Evolutionary conservation across 2,329 filamentous ascomycete species (phyloP).

Genomic region (Colletotrichum viniferum): DNA sequence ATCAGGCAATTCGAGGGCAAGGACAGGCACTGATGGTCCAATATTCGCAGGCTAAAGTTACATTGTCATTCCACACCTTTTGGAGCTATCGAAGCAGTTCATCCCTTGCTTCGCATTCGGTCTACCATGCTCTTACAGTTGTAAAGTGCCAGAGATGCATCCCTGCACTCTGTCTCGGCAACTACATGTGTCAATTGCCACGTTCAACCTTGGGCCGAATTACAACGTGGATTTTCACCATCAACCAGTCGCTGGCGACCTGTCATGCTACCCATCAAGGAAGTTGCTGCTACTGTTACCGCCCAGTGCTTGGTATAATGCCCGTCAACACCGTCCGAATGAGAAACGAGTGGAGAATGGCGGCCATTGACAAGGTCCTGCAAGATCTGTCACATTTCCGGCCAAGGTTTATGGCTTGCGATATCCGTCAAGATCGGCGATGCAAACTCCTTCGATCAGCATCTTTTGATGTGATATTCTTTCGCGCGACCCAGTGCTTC

Average conservation of each 20-base stretch:
- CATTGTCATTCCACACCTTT: not conserved
- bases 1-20: not conserved
- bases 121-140: not conserved
- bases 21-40: not conserved
- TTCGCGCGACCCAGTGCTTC: not conserved
- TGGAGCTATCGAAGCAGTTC: not conserved
- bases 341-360: not conserved
- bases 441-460: not conserved
- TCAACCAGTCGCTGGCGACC: not conserved
- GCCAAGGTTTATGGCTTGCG: not conserved
- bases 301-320: not conserved
- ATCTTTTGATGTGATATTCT: not conserved
- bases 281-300: not conserved
- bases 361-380: not conserved
- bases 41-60: not conserved
- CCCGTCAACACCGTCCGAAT: not conserved
- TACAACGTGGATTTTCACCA: not conserved
- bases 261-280: not conserved
- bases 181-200: not conserved
- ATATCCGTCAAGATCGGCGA: not conserved
- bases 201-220: not conserved
- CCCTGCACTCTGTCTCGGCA: not conserved
- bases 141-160: not conserved
- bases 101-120: conserved; percentile 8
- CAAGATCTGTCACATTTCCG: not conserved